Base-by-base conservation (phyloP, 768 basidiomycete species). In the Termitomyces sp. region DNA sequence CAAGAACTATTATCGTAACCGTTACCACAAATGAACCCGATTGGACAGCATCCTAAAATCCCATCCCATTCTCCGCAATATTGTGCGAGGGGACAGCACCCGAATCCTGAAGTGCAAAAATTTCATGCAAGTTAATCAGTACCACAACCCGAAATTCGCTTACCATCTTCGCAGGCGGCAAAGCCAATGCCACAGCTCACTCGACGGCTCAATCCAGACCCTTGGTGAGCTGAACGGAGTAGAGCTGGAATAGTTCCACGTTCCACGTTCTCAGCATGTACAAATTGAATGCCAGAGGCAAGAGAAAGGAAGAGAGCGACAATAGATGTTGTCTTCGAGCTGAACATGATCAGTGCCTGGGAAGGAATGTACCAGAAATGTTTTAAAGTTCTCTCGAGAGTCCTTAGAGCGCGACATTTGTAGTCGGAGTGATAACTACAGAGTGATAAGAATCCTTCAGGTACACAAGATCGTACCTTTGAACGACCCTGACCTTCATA, bases 31-130 rank as follows among this genome's bases (percentile, higher is more conserved):
- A 49, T 67, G 42, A 53, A 32, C 12, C 64, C 64, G 19, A 55
- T 57, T 8, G 62, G 54, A 48, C 66, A 67, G 37, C 66, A 67
- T 27, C 66, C 66, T 19, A 59, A 47, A 19, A 58, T 62, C 6
- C 64, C 66, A 12, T 57, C 60, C 62, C 64, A 65, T 34, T 44
- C 50, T 50, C 63, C 66, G 58, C 66, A 67, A 56, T 67, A 65
- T 50, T 59, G 42, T n/a, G 59, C 61, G 31, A 53, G n/a, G 10
- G 65, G 63, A 38, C 62, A 64, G 44, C 63, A 64, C 3, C 63
- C 61, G 21, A 49, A 43, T 34, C 65, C 62, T 63, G 38, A 37
- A 21, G 40, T 12, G n/a, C 11, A 27, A 2, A 32, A 59, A 50
- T 35, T 48, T 19, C 11, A 56, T 12, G n/a, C n/a, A n/a, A 43